Percentiles rank a stretch among this genome's conserved stretches.
Evolutionary conservation across 2,329 filamentous ascomycete species (phyloP).

Genomic region (Monilinia fructigena): DNA sequence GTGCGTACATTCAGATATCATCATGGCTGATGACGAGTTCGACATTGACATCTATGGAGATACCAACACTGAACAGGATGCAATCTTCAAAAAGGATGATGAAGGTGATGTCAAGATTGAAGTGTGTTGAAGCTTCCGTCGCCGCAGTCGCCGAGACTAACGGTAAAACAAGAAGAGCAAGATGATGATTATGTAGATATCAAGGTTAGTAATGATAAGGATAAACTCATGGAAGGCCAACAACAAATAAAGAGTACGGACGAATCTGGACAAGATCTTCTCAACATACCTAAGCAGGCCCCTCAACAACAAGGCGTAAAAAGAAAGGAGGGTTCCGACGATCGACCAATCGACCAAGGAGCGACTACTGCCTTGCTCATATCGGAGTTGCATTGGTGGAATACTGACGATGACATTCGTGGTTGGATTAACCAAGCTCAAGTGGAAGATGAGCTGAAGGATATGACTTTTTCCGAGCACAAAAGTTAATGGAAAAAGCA

Average conservation of each 20-base stretch:
- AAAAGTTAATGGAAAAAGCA: conserved; percentile 99
- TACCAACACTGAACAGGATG: conserved; percentile 48
- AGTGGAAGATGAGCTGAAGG: conserved; percentile 81
- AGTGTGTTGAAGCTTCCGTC: conserved; percentile 35
- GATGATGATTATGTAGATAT: conserved; percentile 46
- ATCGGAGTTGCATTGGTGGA: conserved; percentile 95
- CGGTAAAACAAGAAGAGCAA: conserved; percentile 40
- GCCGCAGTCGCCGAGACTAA: conserved; percentile 32
- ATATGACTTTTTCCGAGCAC: conserved; percentile 96
- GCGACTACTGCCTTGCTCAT: conserved; percentile 75
- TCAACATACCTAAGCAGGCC: conserved; percentile 42
- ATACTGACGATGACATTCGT: conserved; percentile 89
- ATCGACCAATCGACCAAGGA: conserved; percentile 56
- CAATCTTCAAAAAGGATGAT: conserved; percentile 41
- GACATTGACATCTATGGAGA: conserved; percentile 73
- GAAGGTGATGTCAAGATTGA: conserved; percentile 43
- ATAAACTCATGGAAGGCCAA: conserved; percentile 39
- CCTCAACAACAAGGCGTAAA: conserved; percentile 57
- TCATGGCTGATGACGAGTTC: conserved; percentile 71
- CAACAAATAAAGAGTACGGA: conserved; percentile 47
- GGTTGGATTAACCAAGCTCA: conserved; percentile 79
- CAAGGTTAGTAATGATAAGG: conserved; percentile 43
- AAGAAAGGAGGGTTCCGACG: conserved; percentile 59
- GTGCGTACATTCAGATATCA: conserved; percentile 38
- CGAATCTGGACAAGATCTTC: conserved; percentile 40